Base-by-base conservation (phyloP, 2,329 filamentous ascomycete species). In the Xylariomycetidae sp. region DNA sequence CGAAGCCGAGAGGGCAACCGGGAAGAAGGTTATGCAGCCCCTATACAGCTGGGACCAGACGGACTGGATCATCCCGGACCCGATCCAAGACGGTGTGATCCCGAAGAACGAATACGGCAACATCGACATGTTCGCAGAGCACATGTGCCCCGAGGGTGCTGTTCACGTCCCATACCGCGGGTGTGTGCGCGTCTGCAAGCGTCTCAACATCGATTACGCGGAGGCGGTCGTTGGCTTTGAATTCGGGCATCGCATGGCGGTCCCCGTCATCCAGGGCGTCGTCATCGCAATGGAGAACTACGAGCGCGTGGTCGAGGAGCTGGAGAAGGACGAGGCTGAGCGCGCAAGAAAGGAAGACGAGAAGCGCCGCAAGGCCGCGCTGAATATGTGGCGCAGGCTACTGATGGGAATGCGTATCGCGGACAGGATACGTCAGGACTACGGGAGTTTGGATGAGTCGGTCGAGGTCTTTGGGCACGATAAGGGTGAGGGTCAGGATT, bases 201-300 rank as follows among this genome's bases (percentile, higher is more conserved):
- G 84, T 40, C 67, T 98, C 0, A 77, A 78, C 4, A 82, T 96
- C 23, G 88, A 95, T 53, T 93, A 81, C 48, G 92, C 92, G 0
- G 92, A 96, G 59, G 92, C 92, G 1, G 92, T 95, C 3, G 89
- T 89, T 0, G 92, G 87, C 2, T 98, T 98, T 55, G 92, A 98
- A 54, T 98, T 96, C 56, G 90, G 90, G 0, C 82, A 92, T 48
- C 83, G 92, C 39, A 89, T 92, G 72, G 92, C 92, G 5, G 87
- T 96, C 1, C 92, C 92, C 0, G 79, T 95, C 1, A 83, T 96
- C 18, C 82, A 85, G 34, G 92, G 90, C 1, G 87, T 95, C 1
- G 88, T 98, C 0, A 75, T 95, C 2, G 86, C 90, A 0, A 74
- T 79, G 42, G 89, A 94, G 58, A 73, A 95, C 45, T 76, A 85